Base-by-base conservation (phyloP, 208 protist genomes). In the Trypanosoma platydactyli region DNA sequence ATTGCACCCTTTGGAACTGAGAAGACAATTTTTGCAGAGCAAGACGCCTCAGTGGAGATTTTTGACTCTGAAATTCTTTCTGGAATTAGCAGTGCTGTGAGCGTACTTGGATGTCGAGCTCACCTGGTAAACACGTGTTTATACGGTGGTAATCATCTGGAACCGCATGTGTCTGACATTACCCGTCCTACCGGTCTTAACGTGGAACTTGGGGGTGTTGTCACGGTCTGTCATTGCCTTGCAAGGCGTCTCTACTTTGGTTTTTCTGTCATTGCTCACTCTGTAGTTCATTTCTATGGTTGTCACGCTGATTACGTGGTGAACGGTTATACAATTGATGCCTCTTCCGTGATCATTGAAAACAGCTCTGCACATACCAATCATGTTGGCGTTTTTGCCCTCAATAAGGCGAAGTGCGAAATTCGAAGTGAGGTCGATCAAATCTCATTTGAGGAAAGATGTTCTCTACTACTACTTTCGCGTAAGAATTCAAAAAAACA, bases 311-410 rank as follows among this genome's bases (percentile, higher is more conserved):
- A 76, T 12, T 61, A 89, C 54, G 82, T 88, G 22, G 77, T 94
- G 33, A 91, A 94, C 71, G 84, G 88, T 42, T 94, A 82, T 71
- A 94, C 88, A 4, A 71, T 94, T 38, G 88, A 91, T 70, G 84
- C 82, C 38, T 91, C 84, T 13, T 67, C 74, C 25, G 83, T 77
- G 20, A 90, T 77, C 1, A 68, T 94, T 61, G 76, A 88, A 56
- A 83, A 84, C 60, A 89, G 88, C 64, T 86, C 80, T 24, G 79
- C 82, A 5, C 20, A 49, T 16, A 81, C 80, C 30, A 80, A 83
- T 41, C 88, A 89, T 67, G 88, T 94, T 22, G 84, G 82, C 22
- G 80, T 86, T 15, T 91, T 89, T 57, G 77, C 71, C 51, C 63
- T 90, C 25, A 78, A 83, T 35, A 79, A 82, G 46, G 84, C 78